Evolutionary conservation across 2,329 filamentous ascomycete genomes (phyloP).

Genomic region (Chrysoporthe austroafricana): DNA sequence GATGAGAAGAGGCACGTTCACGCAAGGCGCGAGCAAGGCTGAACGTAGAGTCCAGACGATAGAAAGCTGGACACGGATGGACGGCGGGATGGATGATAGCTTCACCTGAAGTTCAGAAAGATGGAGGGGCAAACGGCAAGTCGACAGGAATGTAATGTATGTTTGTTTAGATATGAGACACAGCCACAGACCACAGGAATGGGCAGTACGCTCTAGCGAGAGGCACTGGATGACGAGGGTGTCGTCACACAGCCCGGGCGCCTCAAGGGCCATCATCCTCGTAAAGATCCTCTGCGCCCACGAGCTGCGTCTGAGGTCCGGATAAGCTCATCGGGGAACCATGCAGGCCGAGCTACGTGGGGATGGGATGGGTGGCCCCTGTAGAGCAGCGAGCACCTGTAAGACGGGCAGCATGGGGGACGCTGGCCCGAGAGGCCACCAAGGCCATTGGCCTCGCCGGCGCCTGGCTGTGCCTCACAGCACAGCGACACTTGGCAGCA

Average conservation of each 20-base stretch:
- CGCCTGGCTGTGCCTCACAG: background rate
- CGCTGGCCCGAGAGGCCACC: slow-evolving; percentile 2
- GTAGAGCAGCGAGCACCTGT: slow-evolving; percentile 3
- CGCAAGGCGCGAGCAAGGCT: background rate
- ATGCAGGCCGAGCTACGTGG: background rate
- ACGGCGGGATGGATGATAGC: background rate
- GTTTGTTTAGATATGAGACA: background rate
- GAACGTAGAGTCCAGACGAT: background rate
- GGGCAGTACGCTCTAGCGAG: background rate
- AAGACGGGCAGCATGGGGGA: slow-evolving; percentile 10
- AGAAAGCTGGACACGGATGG: background rate
- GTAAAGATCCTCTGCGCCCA: background rate
- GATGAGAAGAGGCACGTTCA: background rate
- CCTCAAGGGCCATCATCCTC: slow-evolving; percentile 4
- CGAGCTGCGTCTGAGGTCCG: slow-evolving; percentile 8
- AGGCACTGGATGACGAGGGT: slow-evolving; percentile 8
- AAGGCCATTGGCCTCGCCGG: background rate
- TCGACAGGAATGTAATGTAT: background rate
- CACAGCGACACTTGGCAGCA: slow-evolving; percentile 13
- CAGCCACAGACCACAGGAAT: background rate
- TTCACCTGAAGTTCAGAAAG: too few relatives aligned
- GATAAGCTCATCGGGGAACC: slow-evolving; percentile 25
- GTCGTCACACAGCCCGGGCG: slow-evolving; percentile 22
- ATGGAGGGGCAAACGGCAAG: too few relatives aligned
- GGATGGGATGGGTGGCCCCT: slow-evolving; percentile 9